phyloP scores from a whole-genome alignment of 2,329 filamentous ascomycete species.

The Colletotrichum musicola region DNA sequence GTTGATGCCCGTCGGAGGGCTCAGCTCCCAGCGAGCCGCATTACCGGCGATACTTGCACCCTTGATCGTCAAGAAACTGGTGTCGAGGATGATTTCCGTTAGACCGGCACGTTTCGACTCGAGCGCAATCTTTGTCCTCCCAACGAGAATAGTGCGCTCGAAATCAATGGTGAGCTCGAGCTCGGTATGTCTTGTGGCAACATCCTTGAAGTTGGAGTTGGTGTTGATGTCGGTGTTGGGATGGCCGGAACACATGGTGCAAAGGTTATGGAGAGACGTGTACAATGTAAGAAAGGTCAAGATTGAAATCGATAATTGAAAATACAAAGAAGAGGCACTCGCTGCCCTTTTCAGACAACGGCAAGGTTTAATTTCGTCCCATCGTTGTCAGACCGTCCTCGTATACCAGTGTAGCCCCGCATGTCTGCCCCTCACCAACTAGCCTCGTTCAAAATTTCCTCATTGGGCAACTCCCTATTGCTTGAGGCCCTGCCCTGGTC shows the following conservation, averaged over 20 bases:
- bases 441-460: conserved; percentile 20
- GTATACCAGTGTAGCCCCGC: too few species aligned
- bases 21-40: neutral
- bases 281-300: neutral
- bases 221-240: conserved; percentile 84
- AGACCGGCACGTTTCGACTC: conserved; percentile 50
- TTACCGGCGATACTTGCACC: neutral
- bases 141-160: conserved; percentile 78
- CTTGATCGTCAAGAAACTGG: conserved; percentile 3
- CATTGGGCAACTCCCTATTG: neutral
- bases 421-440: conserved; percentile 3
- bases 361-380: too few species aligned
- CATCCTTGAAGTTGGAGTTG: conserved; percentile 89
- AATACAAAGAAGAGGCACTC: too few species aligned
- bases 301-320: too few species aligned
- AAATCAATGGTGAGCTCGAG: conserved; percentile 89
- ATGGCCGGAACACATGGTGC: neutral
- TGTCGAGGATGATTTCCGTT: conserved; percentile 9
- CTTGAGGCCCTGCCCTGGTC: neutral
- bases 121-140: conserved; percentile 76
- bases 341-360: too few species aligned
- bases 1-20: neutral
- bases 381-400: too few species aligned
- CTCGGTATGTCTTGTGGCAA: conserved; percentile 84
- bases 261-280: neutral